Evolutionary conservation across 257 asterid genomes (phyloP).

Genomic region (Lavandula angustifolia): DNA sequence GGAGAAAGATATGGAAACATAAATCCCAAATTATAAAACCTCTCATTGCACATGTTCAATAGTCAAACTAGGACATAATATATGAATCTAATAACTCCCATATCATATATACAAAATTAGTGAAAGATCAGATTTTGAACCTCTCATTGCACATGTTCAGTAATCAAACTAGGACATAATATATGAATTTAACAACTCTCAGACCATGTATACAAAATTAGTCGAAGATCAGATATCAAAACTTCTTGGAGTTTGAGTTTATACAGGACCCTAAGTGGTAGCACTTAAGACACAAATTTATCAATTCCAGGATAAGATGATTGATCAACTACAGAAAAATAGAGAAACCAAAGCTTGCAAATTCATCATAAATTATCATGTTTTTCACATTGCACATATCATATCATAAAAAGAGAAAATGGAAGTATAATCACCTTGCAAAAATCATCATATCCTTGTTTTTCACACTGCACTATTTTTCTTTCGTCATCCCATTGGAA

Average conservation of each 20-base stretch:
- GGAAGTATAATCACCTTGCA: too few relatives aligned
- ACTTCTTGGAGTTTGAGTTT: background rate
- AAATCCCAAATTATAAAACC: slow-evolving; percentile 9
- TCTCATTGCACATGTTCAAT: background rate
- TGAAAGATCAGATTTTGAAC: background rate
- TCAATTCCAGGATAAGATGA: background rate
- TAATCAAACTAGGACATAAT: background rate
- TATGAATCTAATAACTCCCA: background rate
- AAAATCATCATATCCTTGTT: too few relatives aligned
- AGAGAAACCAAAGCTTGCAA: slow-evolving; percentile 1
- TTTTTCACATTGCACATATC: too few relatives aligned
- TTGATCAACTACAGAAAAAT: background rate
- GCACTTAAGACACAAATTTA: background rate
- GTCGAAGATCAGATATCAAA: background rate
- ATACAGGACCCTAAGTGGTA: background rate
- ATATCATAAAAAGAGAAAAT: too few relatives aligned
- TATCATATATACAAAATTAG: background rate
- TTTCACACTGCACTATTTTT: too few relatives aligned
- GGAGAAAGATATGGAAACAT: background rate
- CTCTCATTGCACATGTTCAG: background rate
- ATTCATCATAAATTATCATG: too few relatives aligned
- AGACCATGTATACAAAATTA: background rate
- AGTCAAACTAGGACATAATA: background rate
- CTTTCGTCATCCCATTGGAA: too few relatives aligned
- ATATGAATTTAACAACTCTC: background rate